Conservation (phyloP, 257 asterid species). For the Solanum dulcamara region DNA sequence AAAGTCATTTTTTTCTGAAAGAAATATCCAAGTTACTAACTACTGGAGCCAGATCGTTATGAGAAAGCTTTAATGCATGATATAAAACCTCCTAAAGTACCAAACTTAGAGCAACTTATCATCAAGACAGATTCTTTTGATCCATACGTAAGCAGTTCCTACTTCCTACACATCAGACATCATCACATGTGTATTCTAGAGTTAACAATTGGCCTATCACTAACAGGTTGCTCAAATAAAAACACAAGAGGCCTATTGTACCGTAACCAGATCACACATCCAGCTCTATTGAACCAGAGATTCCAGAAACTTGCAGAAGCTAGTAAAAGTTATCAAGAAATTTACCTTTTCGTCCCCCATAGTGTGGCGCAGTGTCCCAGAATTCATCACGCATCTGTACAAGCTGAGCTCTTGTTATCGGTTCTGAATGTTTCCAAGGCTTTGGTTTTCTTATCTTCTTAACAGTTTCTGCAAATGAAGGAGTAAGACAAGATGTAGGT, state of each 20-base stretch:
- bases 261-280: neutral
- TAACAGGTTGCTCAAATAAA: neutral
- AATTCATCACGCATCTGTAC: conserved; percentile 58
- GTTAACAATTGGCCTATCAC: neutral
- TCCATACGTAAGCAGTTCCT: neutral
- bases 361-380: conserved; percentile 80
- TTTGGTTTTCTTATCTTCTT: conserved; percentile 60
- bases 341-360: conserved; percentile 66
- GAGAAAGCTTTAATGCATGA: neutral
- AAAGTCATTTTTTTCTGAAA: neutral
- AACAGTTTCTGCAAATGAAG: conserved; percentile 28
- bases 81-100: neutral
- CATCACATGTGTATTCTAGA: neutral
- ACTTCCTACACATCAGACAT: neutral
- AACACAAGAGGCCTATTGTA: neutral
- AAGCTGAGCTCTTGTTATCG: conserved; percentile 54
- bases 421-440: conserved; percentile 62
- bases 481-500: neutral
- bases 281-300: neutral
- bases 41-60: neutral
- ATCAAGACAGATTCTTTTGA: neutral
- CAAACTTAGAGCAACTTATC: neutral
- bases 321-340: neutral
- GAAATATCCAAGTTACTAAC: neutral
- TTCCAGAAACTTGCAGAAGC: neutral